A percentile compares a stretch with the other conserved stretches of the same genome.
Conservation (phyloP, 2,329 filamentous ascomycete species). For the Clonostachys sp. region DNA sequence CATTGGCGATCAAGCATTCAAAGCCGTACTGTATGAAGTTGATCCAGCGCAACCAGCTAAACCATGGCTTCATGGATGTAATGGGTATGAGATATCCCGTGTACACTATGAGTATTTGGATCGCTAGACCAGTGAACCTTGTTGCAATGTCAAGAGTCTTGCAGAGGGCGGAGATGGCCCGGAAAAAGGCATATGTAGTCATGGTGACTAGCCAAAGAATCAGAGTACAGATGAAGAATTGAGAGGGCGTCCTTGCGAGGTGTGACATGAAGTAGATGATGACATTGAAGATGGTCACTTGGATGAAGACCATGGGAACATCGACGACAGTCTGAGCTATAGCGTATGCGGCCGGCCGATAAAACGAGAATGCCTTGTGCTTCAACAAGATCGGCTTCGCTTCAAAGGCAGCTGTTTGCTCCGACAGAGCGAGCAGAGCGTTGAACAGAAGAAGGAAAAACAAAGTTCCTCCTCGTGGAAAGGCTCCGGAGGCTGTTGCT, state of each 20-base stretch:
- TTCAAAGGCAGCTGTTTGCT: conserved; percentile 62
- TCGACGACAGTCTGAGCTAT: conserved; percentile 55
- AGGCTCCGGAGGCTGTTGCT: conserved; percentile 58
- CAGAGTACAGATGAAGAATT: conserved; percentile 63
- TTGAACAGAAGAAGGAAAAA: conserved; percentile 52
- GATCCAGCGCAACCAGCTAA: conserved; percentile 70
- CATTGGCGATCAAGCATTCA: conserved; percentile 63
- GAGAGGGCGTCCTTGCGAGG: conserved; percentile 58
- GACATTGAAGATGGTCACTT: conserved; percentile 64
- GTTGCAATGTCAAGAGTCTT: conserved; percentile 61
- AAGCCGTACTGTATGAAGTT: conserved; percentile 66
- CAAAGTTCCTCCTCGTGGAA: conserved; percentile 40
- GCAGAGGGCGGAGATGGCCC: conserved; percentile 54
- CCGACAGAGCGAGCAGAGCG: conserved; percentile 66
- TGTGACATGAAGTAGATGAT: conserved; percentile 77
- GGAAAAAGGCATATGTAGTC: conserved; percentile 53
- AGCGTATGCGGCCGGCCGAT: conserved; percentile 53
- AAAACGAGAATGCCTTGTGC: conserved; percentile 68
- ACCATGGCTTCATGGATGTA: conserved; percentile 44
- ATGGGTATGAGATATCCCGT: conserved; percentile 62
- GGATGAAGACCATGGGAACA: conserved; percentile 57
- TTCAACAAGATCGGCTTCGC: conserved; percentile 63
- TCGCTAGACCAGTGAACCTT: conserved; percentile 47
- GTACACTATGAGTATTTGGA: conserved; percentile 63
- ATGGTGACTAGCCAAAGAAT: conserved; percentile 57